Base-by-base conservation (phyloP, 164 flowering plant species). In the Sedum album region DNA sequence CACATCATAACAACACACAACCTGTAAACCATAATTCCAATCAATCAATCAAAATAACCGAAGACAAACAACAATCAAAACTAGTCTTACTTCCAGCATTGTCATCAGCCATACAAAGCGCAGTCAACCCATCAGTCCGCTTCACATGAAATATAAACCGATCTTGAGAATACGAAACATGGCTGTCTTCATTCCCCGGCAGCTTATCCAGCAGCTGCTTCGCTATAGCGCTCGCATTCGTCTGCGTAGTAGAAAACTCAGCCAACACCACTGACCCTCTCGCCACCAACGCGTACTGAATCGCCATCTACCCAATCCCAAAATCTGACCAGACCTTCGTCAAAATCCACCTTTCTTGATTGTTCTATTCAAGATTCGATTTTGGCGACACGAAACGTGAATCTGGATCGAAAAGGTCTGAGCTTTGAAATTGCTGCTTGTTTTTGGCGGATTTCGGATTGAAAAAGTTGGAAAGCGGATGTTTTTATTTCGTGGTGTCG, bases 21-120 rank as follows among this genome's bases (percentile, higher is more conserved):
- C 51, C 61, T 9, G 1, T 31, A 53, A 69, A 30, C 28, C 48
- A 9, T 3, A 44, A 44, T 39, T 15, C 18, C 48, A 44, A 44
- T 44, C n/a, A 44, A 44, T 44, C 10, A 39, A 39, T 39, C 42
- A n/a, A n/a, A n/a, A n/a, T n/a, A n/a, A n/a, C n/a, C n/a, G n/a
- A n/a, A n/a, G n/a, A n/a, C n/a, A n/a, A n/a, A n/a, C n/a, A n/a
- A n/a, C n/a, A n/a, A n/a, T n/a, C n/a, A n/a, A n/a, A n/a, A n/a
- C n/a, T 4, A 17, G 4, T 17, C 83, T 64, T 68, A 83, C 86
- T 77, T 60, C 83, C 86, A 62, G 84, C 84, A 49, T 74, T 73
- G 4, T 79, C 86, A 44, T 83, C 84, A 55, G 86, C 86, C 86
- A 83, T 83, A 68, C 84, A 83, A 60, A 83, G 86, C 55, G 75